Evolutionary conservation across 352 stramenopile genomes (phyloP).

Genomic region (Globisporangium carolinianum): DNA sequence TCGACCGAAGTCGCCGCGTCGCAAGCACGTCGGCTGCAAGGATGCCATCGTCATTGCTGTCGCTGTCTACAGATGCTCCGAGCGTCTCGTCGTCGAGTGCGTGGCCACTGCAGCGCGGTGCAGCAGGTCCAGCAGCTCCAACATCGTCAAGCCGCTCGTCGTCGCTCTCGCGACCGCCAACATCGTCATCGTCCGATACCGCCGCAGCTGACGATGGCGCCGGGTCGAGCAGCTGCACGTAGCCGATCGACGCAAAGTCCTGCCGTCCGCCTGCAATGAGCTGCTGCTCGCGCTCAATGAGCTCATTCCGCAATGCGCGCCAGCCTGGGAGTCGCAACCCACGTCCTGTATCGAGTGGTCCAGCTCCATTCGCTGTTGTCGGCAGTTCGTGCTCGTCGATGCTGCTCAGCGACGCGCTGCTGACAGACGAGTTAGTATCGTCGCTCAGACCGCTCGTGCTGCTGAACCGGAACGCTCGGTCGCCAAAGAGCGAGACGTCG

Average conservation of each 20-base stretch:
- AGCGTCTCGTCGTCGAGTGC: slow-evolving; percentile 1
- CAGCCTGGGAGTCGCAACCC: slow-evolving; percentile 39
- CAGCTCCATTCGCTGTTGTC: background rate
- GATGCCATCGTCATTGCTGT: background rate
- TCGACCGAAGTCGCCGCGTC: background rate
- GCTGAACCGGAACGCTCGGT: slow-evolving; percentile 1
- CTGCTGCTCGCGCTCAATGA: slow-evolving; percentile 49
- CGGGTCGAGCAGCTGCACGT: slow-evolving; percentile 46
- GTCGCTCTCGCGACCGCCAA: slow-evolving; percentile 9
- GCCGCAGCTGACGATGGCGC: slow-evolving; percentile 12
- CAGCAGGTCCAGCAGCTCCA: no score
- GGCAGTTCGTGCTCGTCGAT: slow-evolving; percentile 5
- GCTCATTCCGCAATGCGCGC: slow-evolving; percentile 39
- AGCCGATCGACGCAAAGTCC: slow-evolving; percentile 24
- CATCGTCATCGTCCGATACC: slow-evolving; percentile 2
- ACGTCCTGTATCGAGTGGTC: background rate
- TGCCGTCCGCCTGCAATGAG: slow-evolving; percentile 22
- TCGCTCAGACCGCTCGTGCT: slow-evolving; percentile 2
- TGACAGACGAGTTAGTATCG: slow-evolving; percentile 7
- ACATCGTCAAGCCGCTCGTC: background rate
- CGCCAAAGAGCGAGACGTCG: slow-evolving; percentile 15
- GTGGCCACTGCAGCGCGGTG: background rate
- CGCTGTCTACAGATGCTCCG: background rate
- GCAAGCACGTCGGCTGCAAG: background rate
- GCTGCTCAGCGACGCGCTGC: slow-evolving; percentile 4